These are phyloP conservation scores for Eremothecium sinecaudum DNA, from an alignment of 1,139 yeast genomes.

Conservation along the genomic window DNA sequence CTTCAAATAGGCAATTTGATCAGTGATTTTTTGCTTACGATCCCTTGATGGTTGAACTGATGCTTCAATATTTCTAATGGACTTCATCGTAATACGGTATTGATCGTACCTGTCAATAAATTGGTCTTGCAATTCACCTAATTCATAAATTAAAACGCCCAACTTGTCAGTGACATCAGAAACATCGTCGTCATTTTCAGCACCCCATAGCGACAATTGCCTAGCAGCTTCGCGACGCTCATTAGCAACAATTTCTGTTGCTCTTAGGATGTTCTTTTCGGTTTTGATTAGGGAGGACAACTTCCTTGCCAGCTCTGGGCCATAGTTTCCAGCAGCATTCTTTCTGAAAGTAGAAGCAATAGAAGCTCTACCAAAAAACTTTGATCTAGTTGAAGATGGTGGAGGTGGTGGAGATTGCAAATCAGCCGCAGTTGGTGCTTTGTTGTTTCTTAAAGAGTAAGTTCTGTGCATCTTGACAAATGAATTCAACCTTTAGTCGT, in stretches of 20 bases:
- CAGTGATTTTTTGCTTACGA: slow-evolving; percentile 77
- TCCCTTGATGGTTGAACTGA: slow-evolving; percentile 83
- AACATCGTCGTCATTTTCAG: slow-evolving; percentile 73
- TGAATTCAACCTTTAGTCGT: no score
- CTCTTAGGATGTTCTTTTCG: slow-evolving; percentile 74
- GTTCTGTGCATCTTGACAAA: slow-evolving; percentile 73
- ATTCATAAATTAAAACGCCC: slow-evolving; percentile 72
- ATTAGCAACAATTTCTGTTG: slow-evolving; percentile 65
- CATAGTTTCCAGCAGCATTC: slow-evolving; percentile 62
- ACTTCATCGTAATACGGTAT: slow-evolving; percentile 71
- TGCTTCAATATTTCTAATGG: slow-evolving; percentile 76
- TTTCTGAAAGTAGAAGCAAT: slow-evolving; percentile 59
- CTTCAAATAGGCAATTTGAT: slow-evolving; percentile 72
- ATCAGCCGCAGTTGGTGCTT: slow-evolving; percentile 79
- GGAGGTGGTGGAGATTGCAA: slow-evolving; percentile 77
- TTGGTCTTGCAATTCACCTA: slow-evolving; percentile 82
- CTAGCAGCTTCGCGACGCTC: slow-evolving; percentile 79
- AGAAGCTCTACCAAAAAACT: slow-evolving; percentile 66
- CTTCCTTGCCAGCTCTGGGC: slow-evolving; percentile 72
- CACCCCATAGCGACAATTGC: slow-evolving; percentile 80
- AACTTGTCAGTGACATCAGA: slow-evolving; percentile 78
- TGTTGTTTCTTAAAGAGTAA: slow-evolving; percentile 64
- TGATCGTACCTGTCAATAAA: slow-evolving; percentile 81
- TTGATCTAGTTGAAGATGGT: slow-evolving; percentile 57
- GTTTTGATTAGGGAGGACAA: slow-evolving; percentile 69